phyloP scores from a whole-genome alignment of 805 yeast genomes.

The Tetrapisispora phaffii region DNA sequence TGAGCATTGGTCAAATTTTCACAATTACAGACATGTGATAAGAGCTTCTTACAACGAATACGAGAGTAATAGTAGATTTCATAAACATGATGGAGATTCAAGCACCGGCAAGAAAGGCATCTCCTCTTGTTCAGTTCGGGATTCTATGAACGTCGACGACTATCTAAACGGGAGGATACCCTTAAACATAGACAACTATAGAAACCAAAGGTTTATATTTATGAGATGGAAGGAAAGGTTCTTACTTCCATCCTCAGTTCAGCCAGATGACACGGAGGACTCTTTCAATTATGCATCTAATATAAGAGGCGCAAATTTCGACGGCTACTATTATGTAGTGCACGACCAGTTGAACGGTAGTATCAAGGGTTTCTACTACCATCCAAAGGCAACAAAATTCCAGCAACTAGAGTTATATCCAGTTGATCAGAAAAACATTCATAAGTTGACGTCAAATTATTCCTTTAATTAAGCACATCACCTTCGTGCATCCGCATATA shows the following conservation, averaged over 20 bases:
- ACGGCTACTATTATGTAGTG: constrained; percentile 84
- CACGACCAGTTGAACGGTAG: constrained; percentile 69
- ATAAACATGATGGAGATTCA: neutral
- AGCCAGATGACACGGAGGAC: constrained; percentile 21
- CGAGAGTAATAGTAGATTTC: neutral
- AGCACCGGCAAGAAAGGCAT: neutral
- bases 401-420: constrained; percentile 60
- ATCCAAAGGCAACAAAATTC: constrained; percentile 60
- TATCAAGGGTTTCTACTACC: constrained; percentile 74
- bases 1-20: constrained; percentile 58
- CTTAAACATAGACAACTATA: constrained; percentile 13
- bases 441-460: neutral
- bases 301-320: constrained; percentile 69
- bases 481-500: neutral
- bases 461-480: neutral
- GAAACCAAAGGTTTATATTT: constrained; percentile 45
- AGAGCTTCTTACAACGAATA: constrained; percentile 4
- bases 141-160: neutral
- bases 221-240: constrained; percentile 97
- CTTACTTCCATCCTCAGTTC: constrained; percentile 26
- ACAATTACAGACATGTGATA: constrained; percentile 32
- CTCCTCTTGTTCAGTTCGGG: neutral
- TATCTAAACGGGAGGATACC: neutral
- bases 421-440: neutral
- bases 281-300: constrained; percentile 3